Base-by-base conservation (phyloP, 1,284 basidiomycete genomes). In the Rhizoctonia solani region DNA sequence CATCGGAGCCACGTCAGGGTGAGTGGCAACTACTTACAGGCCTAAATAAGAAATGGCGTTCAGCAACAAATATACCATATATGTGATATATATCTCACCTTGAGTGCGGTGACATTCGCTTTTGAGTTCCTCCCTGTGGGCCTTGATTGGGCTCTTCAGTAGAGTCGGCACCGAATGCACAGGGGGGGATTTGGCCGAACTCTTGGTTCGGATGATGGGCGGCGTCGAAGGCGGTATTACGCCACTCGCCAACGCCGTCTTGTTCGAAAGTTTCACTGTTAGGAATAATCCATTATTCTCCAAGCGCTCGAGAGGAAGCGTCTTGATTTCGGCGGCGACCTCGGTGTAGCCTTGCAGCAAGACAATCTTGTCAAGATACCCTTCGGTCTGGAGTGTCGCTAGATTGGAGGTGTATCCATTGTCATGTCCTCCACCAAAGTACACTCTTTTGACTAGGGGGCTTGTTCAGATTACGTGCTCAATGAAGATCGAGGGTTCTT, bases 331-430 rank as follows among this genome's bases (percentile, higher is more conserved):
- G 44, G 79, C 73, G 4, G 87, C 87, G 71, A 87, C 81, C 23
- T 87, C 82, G 30, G 78, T 74, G 75, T 88, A 87, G 53, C 86
- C 82, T 74, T 83, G 84, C 53, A 90, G 79, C 23, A 90, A 80
- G 56, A 87, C 81, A 66, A 90, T 78, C 76, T 89, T 90, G 54
- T 86, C 79, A 65, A 82, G 81, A 69, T 81, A 83, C 34, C 87
- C 86, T 54, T 84, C 82, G 52, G 87, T 88, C 58, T 87, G 83
- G 47, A 87, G 81, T 9, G 86, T 85, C 50, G 83, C 81, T 53
- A 91, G 79, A 52, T 81, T 81, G 32, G 82, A 82, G 63, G 83
- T 81, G 76, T 91, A 91, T 71, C 87, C 87, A 75, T 86, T 87
- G 76, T 90, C 87, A 74, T 90, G 87, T 70, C 85, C 86, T 67